Percentiles rank a stretch among this genome's conserved stretches.
Conservation (phyloP, 2,329 filamentous ascomycete species). For the Fusarium sarcochroum region DNA sequence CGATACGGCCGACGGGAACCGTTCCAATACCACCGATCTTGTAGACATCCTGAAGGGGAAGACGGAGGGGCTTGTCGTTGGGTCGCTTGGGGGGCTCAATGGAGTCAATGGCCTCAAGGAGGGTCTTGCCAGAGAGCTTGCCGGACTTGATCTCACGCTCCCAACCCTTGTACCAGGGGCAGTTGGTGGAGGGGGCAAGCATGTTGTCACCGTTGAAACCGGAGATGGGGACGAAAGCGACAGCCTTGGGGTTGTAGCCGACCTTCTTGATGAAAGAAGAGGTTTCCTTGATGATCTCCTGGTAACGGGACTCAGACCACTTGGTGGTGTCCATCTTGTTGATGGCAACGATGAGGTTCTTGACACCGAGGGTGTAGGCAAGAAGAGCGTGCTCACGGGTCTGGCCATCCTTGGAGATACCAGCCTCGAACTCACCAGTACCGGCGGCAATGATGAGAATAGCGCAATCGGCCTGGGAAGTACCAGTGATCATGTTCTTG, state of each 20-base stretch:
- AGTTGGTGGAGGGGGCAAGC: slow-evolving; percentile 90
- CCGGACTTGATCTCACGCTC: slow-evolving; percentile 93
- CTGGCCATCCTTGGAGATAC: slow-evolving; percentile 99
- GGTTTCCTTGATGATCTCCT: slow-evolving; percentile 99
- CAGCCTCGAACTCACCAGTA: slow-evolving; percentile 99
- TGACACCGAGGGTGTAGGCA: slow-evolving; percentile 99
- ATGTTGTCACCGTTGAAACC: slow-evolving; percentile 99
- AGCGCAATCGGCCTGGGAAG: slow-evolving; percentile 99
- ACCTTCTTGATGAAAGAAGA: slow-evolving; percentile 99
- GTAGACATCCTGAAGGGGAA: slow-evolving; percentile 99
- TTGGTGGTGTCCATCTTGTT: slow-evolving; percentile 99
- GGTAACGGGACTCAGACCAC: slow-evolving; percentile 96
- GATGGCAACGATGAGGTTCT: slow-evolving; percentile 99
- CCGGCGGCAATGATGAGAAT: slow-evolving; percentile 99
- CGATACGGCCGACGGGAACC: slow-evolving; percentile 99
- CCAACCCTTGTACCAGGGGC: slow-evolving; percentile 99
- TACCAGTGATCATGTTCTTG: slow-evolving; percentile 99
- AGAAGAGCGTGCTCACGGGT: slow-evolving; percentile 99
- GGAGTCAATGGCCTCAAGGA: slow-evolving; percentile 98
- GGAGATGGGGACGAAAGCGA: slow-evolving; percentile 99
- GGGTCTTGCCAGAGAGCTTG: slow-evolving; percentile 94
- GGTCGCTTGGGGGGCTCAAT: slow-evolving; percentile 95
- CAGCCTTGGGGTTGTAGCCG: slow-evolving; percentile 99
- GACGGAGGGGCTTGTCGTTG: slow-evolving; percentile 99
- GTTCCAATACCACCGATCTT: slow-evolving; percentile 99